These are phyloP conservation scores for Talaromyces sp. DNA, from an alignment of 2,329 filamentous ascomycete genomes.

Conservation along the genomic window DNA sequence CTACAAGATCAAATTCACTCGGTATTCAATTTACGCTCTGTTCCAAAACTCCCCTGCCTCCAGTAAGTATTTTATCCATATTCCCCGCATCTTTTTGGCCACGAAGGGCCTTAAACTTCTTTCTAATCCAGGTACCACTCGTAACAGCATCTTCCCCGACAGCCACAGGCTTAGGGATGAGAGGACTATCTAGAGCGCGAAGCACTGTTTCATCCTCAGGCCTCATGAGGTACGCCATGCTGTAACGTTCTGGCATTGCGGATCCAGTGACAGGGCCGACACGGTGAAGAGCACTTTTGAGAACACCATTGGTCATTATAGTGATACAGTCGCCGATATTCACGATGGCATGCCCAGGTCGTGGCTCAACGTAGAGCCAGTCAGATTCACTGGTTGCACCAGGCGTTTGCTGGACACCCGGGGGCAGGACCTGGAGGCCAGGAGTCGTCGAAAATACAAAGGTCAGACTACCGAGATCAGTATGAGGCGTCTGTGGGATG, in stretches of 20 bases:
- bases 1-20: neutral
- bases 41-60: neutral
- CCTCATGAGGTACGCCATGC: neutral
- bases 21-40: neutral
- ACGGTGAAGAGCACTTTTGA: neutral
- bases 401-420: neutral
- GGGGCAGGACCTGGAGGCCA: constrained; percentile 17
- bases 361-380: constrained; percentile 2
- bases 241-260: neutral
- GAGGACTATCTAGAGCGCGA: constrained; percentile 1
- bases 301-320: neutral
- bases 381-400: constrained; percentile 3
- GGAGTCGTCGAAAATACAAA: constrained; percentile 11
- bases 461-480: neutral
- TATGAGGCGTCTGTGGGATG: neutral
- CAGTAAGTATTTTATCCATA: constrained; percentile 2
- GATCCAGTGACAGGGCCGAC: neutral
- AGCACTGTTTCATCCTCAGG: constrained; percentile 3
- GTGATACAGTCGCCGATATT: constrained; percentile 2
- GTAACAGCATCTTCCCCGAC: neutral
- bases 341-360: constrained; percentile 2
- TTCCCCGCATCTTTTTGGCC: neutral
- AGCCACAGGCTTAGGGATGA: neutral
- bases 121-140: constrained; percentile 3
- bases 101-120: constrained; percentile 2